Conservation (phyloP, 495 filamentous ascomycete species). For the Xylaria curta region DNA sequence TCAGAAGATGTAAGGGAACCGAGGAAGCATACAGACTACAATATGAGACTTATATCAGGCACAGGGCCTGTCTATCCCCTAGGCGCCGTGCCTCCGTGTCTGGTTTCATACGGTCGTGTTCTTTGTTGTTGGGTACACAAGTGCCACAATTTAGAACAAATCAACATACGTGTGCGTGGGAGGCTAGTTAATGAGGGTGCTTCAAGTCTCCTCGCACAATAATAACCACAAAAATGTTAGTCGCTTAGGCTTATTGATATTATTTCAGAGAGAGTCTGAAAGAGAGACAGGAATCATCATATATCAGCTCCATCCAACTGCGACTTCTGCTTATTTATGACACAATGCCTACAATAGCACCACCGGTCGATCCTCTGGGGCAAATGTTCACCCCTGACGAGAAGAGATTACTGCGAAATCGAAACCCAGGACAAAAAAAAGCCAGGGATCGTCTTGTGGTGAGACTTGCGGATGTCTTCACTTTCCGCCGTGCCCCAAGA, state of each 20-base stretch:
- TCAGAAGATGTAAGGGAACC: neutral
- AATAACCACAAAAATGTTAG: neutral
- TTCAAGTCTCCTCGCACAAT: neutral
- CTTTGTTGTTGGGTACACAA: neutral
- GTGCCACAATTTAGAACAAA: neutral
- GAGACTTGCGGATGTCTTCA: conserved; percentile 25
- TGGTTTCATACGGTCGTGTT: neutral
- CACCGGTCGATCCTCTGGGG: conserved; percentile 2
- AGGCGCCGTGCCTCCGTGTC: neutral
- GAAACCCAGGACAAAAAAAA: neutral
- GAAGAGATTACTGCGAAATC: conserved; percentile 10
- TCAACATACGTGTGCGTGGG: too few relatives aligned
- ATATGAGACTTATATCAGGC: neutral
- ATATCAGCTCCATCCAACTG: neutral
- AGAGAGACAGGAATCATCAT: neutral
- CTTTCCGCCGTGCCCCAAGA: conserved; percentile 22
- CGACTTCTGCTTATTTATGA: neutral
- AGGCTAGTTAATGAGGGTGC: neutral
- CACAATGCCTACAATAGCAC: neutral
- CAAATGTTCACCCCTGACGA: conserved; percentile 6
- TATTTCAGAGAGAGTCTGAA: neutral
- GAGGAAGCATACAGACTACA: neutral
- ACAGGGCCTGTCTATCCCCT: neutral
- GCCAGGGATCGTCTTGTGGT: conserved; percentile 1
- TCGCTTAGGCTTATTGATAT: neutral